phyloP scores from a whole-genome alignment of 2,329 filamentous ascomycete species.

The Tympanopsis confertula region DNA sequence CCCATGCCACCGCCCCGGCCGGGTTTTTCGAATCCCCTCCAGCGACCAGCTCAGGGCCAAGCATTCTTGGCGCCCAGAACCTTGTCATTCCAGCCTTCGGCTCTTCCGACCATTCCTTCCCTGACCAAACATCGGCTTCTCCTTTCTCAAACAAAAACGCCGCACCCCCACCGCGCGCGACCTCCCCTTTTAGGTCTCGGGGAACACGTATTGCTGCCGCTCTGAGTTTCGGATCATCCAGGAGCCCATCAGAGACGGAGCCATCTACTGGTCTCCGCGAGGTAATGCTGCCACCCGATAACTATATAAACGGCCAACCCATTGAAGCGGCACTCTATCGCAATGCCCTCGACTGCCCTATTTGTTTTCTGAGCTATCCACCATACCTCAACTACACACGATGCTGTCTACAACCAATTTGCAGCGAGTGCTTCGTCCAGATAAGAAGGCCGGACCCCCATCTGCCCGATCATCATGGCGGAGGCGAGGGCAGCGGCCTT shows the following conservation, averaged over 20 bases:
- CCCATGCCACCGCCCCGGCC: constrained; percentile 72
- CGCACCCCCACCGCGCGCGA: constrained; percentile 26
- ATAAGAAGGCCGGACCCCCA: constrained; percentile 92
- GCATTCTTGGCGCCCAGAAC: constrained; percentile 73
- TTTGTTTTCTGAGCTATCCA: constrained; percentile 92
- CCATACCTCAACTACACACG: constrained; percentile 87
- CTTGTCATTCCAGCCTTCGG: constrained; percentile 64
- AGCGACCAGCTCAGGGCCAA: constrained; percentile 39
- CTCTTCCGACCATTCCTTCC: constrained; percentile 59
- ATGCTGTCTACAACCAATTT: constrained; percentile 92
- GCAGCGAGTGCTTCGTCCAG: constrained; percentile 97
- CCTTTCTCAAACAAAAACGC: constrained; percentile 41
- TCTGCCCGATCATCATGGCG: constrained; percentile 37
- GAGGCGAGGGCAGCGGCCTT: background rate
- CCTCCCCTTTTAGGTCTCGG: constrained; percentile 63
- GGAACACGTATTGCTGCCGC: constrained; percentile 82
- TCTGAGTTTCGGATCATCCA: constrained; percentile 55
- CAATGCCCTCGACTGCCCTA: constrained; percentile 78
- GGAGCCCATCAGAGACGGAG: constrained; percentile 62
- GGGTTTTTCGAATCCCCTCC: constrained; percentile 36
- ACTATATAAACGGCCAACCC: constrained; percentile 85
- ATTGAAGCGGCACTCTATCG: constrained; percentile 92
- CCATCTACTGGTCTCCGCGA: constrained; percentile 60
- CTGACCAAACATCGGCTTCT: constrained; percentile 49
- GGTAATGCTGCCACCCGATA: constrained; percentile 67